Conservation (phyloP, 257 asterid species). For the Primulina eburnea region DNA sequence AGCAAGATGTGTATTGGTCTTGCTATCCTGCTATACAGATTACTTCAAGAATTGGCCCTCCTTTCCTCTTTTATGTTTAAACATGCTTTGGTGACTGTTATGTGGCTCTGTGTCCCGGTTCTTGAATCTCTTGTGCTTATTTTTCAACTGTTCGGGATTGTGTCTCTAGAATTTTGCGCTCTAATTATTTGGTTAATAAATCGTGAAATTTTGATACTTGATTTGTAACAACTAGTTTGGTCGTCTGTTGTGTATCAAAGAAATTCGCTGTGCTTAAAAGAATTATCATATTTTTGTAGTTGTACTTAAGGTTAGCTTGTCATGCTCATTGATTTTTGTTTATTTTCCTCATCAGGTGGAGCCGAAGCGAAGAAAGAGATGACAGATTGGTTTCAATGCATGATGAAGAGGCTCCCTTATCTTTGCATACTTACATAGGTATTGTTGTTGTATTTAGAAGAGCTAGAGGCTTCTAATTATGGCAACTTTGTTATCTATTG, state of each 20-base stretch:
- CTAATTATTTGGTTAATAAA: background rate
- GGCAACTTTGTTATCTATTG: background rate
- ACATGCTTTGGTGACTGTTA: background rate
- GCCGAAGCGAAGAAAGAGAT: background rate
- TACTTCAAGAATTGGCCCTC: background rate
- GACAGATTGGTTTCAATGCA: background rate
- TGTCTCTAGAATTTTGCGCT: too few relatives aligned
- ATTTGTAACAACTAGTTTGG: too few relatives aligned
- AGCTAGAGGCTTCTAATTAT: background rate
- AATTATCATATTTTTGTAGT: too few relatives aligned
- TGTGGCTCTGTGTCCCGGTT: background rate
- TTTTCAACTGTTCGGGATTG: background rate
- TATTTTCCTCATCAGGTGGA: background rate
- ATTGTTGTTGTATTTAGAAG: background rate
- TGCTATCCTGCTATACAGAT: background rate
- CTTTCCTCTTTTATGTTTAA: background rate
- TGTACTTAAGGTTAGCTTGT: background rate
- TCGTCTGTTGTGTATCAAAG: background rate
- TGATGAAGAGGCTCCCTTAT: background rate
- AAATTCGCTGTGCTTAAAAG: background rate
- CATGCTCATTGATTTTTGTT: background rate
- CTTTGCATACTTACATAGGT: background rate
- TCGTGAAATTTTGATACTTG: background rate
- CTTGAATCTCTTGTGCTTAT: background rate
- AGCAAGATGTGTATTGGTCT: too few relatives aligned